Evolutionary conservation across 306 rosid species (phyloP).

Genomic region (Quercus robur): DNA sequence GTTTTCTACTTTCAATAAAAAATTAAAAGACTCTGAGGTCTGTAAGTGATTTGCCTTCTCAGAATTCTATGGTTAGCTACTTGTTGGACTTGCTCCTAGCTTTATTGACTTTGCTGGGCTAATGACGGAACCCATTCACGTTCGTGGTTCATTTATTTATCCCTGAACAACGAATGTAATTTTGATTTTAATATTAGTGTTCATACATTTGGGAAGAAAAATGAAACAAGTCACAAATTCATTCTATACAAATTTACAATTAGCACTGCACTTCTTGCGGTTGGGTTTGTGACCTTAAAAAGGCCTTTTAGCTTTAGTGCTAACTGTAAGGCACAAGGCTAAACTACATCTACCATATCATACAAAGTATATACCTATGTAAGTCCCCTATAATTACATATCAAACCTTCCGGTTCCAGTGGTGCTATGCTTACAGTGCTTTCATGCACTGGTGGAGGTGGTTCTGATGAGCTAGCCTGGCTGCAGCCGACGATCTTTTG

Average conservation of each 20-base stretch:
- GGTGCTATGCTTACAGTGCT: slow-evolving; percentile 42
- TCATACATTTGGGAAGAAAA: slow-evolving; percentile 19
- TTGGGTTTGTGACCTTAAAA: background rate
- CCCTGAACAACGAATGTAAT: slow-evolving; percentile 21
- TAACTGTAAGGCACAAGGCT: background rate
- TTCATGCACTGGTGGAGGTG: slow-evolving; percentile 31
- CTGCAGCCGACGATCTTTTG: slow-evolving; percentile 61
- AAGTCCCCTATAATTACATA: slow-evolving; percentile 51
- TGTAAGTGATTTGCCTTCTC: slow-evolving; percentile 25
- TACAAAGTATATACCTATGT: background rate
- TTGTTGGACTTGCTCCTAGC: slow-evolving; percentile 4
- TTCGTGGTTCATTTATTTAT: slow-evolving; percentile 1
- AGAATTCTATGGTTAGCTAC: slow-evolving; percentile 22
- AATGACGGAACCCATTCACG: background rate
- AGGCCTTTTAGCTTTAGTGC: background rate
- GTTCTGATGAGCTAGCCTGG: slow-evolving; percentile 37
- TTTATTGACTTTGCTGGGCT: background rate
- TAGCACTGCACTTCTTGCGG: slow-evolving; percentile 14
- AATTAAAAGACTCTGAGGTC: background rate
- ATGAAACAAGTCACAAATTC: slow-evolving; percentile 3
- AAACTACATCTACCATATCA: background rate
- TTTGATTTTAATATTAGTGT: slow-evolving; percentile 4
- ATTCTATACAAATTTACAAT: slow-evolving; percentile 14
- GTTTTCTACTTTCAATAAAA: background rate
- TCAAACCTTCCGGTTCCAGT: slow-evolving; percentile 56